Conservation (phyloP, 768 basidiomycete genomes). For the Cubamyces lactineus region DNA sequence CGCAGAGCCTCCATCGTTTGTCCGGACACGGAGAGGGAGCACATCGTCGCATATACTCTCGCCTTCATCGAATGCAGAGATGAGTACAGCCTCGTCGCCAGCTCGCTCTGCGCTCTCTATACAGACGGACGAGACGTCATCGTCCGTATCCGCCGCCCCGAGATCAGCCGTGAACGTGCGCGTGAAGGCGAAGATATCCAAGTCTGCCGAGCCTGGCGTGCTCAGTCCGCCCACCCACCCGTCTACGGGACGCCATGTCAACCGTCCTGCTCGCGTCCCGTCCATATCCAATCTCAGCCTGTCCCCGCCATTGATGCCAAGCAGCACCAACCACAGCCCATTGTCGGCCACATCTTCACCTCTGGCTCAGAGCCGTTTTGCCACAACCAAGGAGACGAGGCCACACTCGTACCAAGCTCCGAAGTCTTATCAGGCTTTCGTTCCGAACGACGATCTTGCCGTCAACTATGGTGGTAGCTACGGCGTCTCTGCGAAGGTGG, state of each 20-base stretch:
- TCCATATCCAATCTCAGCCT: slow-evolving; percentile 37
- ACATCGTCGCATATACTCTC: slow-evolving; percentile 31
- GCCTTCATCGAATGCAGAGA: slow-evolving; percentile 18
- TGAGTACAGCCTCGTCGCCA: slow-evolving; percentile 22
- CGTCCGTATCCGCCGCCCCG: slow-evolving; percentile 17
- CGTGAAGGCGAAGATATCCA: slow-evolving; percentile 67
- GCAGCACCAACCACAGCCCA: slow-evolving; percentile 20
- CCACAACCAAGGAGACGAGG: slow-evolving; percentile 29
- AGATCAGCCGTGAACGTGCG: slow-evolving; percentile 28
- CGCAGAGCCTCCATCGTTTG: slow-evolving; percentile 20
- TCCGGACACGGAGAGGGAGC: slow-evolving; percentile 30
- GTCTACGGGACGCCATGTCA: slow-evolving; percentile 26
- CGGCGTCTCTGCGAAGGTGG: slow-evolving; percentile 44
- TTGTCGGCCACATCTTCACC: slow-evolving; percentile 24
- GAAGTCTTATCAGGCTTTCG: slow-evolving; percentile 26
- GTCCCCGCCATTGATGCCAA: slow-evolving; percentile 31
- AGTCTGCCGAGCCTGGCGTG: slow-evolving; percentile 43
- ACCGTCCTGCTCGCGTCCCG: slow-evolving; percentile 35
- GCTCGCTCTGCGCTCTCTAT: slow-evolving; percentile 26
- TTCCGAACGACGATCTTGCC: slow-evolving; percentile 31
- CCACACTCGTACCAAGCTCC: slow-evolving; percentile 25
- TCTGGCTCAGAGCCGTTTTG: slow-evolving; percentile 28
- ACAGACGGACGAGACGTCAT: slow-evolving; percentile 26
- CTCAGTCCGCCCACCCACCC: slow-evolving; percentile 29
- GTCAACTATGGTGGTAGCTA: slow-evolving; percentile 26